A percentile compares a stretch with the other conserved stretches of the same genome.
Evolutionary conservation across 257 asterid genomes (phyloP).

Genomic region (Solanum sitiens): DNA sequence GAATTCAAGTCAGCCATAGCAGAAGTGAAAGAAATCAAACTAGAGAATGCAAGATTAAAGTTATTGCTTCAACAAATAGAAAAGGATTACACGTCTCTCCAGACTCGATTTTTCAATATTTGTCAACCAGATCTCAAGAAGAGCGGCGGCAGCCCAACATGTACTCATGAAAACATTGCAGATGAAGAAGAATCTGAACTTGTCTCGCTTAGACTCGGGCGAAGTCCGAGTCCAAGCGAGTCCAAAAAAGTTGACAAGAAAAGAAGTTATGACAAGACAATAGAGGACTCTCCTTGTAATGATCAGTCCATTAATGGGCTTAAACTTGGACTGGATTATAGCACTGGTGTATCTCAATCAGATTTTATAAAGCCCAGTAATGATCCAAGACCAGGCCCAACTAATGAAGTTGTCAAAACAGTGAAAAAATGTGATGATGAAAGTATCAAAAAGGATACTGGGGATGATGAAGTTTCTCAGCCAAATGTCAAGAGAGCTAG

Average conservation of each 20-base stretch:
- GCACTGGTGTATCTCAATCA: neutral
- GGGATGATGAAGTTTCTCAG: constrained; percentile 50
- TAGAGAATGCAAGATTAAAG: constrained; percentile 61
- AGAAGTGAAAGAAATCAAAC: constrained; percentile 44
- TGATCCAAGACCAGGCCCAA: constrained; percentile 19
- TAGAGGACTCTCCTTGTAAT: neutral
- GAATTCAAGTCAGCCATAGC: constrained; percentile 32
- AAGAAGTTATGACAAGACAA: neutral
- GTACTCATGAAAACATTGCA: neutral
- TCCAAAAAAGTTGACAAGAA: constrained; percentile 13
- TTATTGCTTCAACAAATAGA: constrained; percentile 38
- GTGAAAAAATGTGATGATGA: constrained; percentile 39
- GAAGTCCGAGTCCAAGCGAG: constrained; percentile 12
- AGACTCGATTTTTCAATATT: constrained; percentile 24
- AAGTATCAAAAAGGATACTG: constrained; percentile 56
- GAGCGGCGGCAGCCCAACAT: neutral
- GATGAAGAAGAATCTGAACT: constrained; percentile 45
- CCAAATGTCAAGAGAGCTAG: constrained; percentile 60
- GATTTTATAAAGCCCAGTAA: neutral
- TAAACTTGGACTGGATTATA: constrained; percentile 24
- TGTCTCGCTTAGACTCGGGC: constrained; percentile 70
- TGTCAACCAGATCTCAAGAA: constrained; percentile 14
- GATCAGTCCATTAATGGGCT: constrained; percentile 6
- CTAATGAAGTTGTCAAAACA: constrained; percentile 21
- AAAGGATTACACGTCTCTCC: constrained; percentile 48